A percentile compares a stretch with the other conserved stretches of the same genome.
Evolutionary conservation across 1,284 basidiomycete species (phyloP).

Genomic region (Sutorius eximius): DNA sequence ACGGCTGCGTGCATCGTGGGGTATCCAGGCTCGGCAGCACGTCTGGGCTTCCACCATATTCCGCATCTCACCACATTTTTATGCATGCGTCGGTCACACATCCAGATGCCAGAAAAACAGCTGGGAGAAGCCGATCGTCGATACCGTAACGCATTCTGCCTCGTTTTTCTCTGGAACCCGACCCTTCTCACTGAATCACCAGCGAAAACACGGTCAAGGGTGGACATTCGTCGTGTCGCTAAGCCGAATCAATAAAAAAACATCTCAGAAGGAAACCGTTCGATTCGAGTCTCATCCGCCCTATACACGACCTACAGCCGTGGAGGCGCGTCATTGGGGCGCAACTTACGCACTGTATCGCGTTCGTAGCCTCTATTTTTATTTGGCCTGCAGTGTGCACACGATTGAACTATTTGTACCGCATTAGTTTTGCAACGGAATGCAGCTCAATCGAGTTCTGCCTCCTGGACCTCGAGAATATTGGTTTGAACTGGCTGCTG

Average conservation of each 20-base stretch:
- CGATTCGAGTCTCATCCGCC: slow-evolving; percentile 72
- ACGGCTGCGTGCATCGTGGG: slow-evolving; percentile 1
- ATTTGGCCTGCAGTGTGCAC: background rate
- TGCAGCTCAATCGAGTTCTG: slow-evolving; percentile 76
- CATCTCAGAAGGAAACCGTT: slow-evolving; percentile 67
- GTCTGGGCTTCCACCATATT: background rate
- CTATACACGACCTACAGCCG: slow-evolving; percentile 56
- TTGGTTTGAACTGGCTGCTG: slow-evolving; percentile 74
- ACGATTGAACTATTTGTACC: slow-evolving; percentile 11
- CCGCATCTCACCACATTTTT: slow-evolving; percentile 1
- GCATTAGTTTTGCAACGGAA: slow-evolving; percentile 72
- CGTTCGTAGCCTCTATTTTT: slow-evolving; percentile 47
- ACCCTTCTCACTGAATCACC: slow-evolving; percentile 10
- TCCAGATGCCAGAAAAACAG: slow-evolving; percentile 79
- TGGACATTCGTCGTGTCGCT: slow-evolving; percentile 67
- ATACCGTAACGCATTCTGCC: slow-evolving; percentile 52
- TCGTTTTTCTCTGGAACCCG: background rate
- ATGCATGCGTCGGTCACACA: background rate
- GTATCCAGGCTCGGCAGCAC: slow-evolving; percentile 2
- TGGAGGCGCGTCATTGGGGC: slow-evolving; percentile 85
- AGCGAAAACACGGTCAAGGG: slow-evolving; percentile 50
- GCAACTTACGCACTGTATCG: slow-evolving; percentile 87
- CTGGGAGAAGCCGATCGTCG: slow-evolving; percentile 79
- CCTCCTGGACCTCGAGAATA: slow-evolving; percentile 83
- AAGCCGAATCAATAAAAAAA: slow-evolving; percentile 66